phyloP scores from a whole-genome alignment of 1,284 basidiomycete species.

The Marasmius sp. region DNA sequence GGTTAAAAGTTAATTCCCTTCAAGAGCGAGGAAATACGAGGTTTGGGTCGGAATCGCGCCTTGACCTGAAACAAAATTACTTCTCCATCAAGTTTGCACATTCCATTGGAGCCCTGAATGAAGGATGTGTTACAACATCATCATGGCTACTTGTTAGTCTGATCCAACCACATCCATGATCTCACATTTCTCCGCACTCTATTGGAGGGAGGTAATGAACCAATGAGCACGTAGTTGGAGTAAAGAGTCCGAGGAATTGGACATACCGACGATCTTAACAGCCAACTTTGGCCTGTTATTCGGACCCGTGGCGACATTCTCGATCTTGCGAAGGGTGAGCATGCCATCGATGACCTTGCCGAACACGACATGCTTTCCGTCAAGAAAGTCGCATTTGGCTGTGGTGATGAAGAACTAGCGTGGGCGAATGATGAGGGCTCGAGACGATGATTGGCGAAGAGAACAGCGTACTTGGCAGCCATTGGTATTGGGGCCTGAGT shows the following conservation, averaged over 20 bases:
- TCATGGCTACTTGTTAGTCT: too few relatives aligned
- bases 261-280: conserved; percentile 81
- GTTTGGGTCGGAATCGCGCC: too few relatives aligned
- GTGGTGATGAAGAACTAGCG: conserved; percentile 94
- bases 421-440: conserved; percentile 1
- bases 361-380: conserved; percentile 94
- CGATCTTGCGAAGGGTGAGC: conserved; percentile 90
- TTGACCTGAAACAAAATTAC: too few relatives aligned
- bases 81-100: too few relatives aligned
- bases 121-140: too few relatives aligned
- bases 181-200: conserved; percentile 64
- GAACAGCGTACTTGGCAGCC: conserved; percentile 74
- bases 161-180: too few relatives aligned
- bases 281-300: conserved; percentile 84
- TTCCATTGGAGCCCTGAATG: too few relatives aligned
- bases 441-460: neutral
- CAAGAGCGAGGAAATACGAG: too few relatives aligned
- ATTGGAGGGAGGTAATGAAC: neutral
- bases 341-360: conserved; percentile 88
- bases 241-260: neutral
- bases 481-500: conserved; percentile 90
- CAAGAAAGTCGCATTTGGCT: conserved; percentile 90
- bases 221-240: conserved; percentile 1
- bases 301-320: conserved; percentile 88
- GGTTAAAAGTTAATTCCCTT: too few relatives aligned